phyloP scores from a whole-genome alignment of 2,329 filamentous ascomycete genomes.

The Rosellinia necatrix region DNA sequence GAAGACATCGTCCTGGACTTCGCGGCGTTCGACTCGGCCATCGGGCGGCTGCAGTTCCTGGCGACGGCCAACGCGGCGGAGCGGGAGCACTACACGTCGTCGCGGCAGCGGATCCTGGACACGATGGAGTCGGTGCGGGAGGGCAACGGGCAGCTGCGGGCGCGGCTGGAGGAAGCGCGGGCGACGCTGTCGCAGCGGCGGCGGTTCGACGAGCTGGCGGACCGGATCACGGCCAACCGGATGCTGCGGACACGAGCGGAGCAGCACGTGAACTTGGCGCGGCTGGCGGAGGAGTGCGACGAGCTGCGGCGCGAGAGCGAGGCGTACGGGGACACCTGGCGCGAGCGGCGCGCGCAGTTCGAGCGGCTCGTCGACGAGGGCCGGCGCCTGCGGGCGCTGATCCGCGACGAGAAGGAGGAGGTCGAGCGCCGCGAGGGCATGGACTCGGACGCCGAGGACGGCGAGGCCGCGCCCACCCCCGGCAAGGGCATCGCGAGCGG shows the following conservation, averaged over 20 bases:
- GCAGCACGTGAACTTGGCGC: conserved; percentile 75
- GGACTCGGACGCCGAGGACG: conserved; percentile 69
- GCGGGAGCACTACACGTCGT: conserved; percentile 78
- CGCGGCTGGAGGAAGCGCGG: conserved; percentile 77
- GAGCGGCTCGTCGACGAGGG: conserved; percentile 88
- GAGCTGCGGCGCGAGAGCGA: conserved; percentile 84
- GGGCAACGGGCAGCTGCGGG: conserved; percentile 72
- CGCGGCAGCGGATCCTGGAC: conserved; percentile 77
- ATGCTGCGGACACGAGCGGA: conserved; percentile 83
- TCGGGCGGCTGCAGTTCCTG: conserved; percentile 86
- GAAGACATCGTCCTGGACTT: conserved; percentile 89
- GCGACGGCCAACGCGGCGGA: conserved; percentile 81
- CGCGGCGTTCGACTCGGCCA: conserved; percentile 81
- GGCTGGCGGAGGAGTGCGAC: conserved; percentile 84
- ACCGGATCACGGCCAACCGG: conserved; percentile 82
- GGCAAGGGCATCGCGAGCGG: conserved; percentile 51
- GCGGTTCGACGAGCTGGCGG: conserved; percentile 84
- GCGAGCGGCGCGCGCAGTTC: conserved; percentile 84
- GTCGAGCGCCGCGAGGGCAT: conserved; percentile 86
- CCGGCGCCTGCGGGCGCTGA: conserved; percentile 80
- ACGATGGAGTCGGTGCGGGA: conserved; percentile 79
- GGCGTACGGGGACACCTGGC: conserved; percentile 82
- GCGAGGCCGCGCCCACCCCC: conserved; percentile 42
- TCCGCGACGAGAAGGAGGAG: conserved; percentile 94
- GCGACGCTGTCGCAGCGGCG: conserved; percentile 78